These are phyloP conservation scores for Gracilaria gracilis DNA, from an alignment of 23 red algal genomes.

Conservation along the genomic window DNA sequence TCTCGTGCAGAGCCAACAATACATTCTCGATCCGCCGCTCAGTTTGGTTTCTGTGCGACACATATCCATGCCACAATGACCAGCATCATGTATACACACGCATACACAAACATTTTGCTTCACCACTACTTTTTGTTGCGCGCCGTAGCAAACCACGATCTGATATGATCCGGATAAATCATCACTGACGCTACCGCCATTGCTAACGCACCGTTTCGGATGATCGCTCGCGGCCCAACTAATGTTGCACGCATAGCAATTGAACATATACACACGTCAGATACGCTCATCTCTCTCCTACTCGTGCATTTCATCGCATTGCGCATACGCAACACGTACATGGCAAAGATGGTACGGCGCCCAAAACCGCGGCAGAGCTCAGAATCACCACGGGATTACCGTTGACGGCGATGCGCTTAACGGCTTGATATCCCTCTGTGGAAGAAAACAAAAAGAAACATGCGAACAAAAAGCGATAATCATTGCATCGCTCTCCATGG, in stretches of 20 bases:
- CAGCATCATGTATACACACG: too few relatives aligned
- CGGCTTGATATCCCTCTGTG: constrained; percentile 46
- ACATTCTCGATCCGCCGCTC: constrained; percentile 74
- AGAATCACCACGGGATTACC: constrained; percentile 69
- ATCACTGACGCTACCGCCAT: constrained; percentile 52
- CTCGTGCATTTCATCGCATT: neutral
- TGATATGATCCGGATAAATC: constrained; percentile 77
- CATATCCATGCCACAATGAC: neutral
- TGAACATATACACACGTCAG: neutral
- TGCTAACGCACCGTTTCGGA: constrained; percentile 62
- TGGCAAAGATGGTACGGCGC: constrained; percentile 54
- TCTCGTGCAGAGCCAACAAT: constrained; percentile 62
- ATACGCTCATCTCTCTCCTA: neutral
- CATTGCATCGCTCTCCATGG: too few relatives aligned
- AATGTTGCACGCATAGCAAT: neutral
- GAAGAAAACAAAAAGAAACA: too few relatives aligned
- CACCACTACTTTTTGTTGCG: neutral
- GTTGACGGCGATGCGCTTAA: constrained; percentile 47
- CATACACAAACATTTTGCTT: neutral
- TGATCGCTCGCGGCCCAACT: constrained; percentile 57
- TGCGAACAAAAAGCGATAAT: too few relatives aligned
- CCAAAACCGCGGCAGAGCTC: constrained; percentile 28
- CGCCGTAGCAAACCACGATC: constrained; percentile 11
- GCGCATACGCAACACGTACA: constrained; percentile 37
- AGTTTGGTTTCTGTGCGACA: constrained; percentile 48